phyloP scores from a whole-genome alignment of 176 grass and related monocot genomes.

The Phoenix roebelenii region DNA sequence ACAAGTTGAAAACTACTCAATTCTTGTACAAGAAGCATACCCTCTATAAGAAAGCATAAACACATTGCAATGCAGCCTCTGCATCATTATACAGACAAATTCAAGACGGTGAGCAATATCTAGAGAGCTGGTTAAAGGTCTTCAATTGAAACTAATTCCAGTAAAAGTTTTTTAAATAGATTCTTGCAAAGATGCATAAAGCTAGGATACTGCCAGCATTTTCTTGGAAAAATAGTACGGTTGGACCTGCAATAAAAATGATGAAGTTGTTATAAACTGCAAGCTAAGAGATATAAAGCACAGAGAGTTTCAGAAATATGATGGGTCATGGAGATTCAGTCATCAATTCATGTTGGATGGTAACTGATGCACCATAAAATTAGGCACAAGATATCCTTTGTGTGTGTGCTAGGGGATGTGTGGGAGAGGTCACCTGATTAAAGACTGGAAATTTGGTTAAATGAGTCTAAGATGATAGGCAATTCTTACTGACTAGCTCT shows the following conservation, averaged over 20 bases:
- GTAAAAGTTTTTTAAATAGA: neutral
- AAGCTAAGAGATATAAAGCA: no score
- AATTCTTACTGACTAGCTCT: no score
- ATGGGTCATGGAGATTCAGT: no score
- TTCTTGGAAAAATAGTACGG: conserved; percentile 98
- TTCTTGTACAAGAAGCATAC: conserved; percentile 33
- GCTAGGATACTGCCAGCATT: conserved; percentile 98
- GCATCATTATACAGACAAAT: conserved; percentile 83
- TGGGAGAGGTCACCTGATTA: no score
- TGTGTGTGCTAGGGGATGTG: no score
- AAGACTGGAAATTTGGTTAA: no score
- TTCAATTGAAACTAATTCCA: neutral
- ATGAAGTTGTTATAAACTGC: no score
- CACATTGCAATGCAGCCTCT: conserved; percentile 93
- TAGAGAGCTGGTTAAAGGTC: conserved; percentile 29
- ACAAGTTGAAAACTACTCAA: neutral
- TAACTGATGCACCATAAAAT: no score
- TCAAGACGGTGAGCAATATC: conserved; percentile 99
- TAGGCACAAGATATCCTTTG: no score
- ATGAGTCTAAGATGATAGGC: no score
- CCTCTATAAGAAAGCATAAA: conserved; percentile 99
- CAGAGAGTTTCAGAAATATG: no score
- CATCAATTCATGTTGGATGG: no score
- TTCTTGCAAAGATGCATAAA: conserved; percentile 11
- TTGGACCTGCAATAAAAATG: conserved; percentile 58